Evolutionary conservation across 2,329 filamentous ascomycete genomes (phyloP).

Genomic region (Fusarium robinianum): DNA sequence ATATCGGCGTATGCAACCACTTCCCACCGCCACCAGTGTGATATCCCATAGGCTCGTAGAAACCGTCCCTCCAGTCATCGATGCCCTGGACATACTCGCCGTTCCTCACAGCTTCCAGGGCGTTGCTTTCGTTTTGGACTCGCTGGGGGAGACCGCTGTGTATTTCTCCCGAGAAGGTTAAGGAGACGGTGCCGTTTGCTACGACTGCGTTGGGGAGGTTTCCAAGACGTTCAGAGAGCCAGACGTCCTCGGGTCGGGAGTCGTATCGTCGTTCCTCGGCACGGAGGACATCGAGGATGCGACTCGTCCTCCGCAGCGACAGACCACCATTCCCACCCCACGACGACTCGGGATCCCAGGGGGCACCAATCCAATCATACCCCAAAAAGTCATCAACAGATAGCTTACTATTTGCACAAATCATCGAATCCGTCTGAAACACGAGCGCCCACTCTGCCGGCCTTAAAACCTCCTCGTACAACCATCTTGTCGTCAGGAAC

Average conservation of each 20-base stretch:
- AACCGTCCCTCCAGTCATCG: slow-evolving; percentile 56
- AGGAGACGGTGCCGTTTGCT: slow-evolving; percentile 55
- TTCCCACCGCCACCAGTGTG: slow-evolving; percentile 57
- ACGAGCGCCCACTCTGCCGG: slow-evolving; percentile 59
- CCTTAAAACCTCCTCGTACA: slow-evolving; percentile 55
- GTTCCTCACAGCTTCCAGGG: slow-evolving; percentile 36
- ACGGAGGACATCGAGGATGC: slow-evolving; percentile 56
- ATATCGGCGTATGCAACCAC: slow-evolving; percentile 51
- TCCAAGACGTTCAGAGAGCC: slow-evolving; percentile 58
- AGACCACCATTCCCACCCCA: slow-evolving; percentile 59
- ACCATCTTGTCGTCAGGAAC: slow-evolving; percentile 56
- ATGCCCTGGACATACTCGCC: slow-evolving; percentile 47
- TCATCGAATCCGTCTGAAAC: slow-evolving; percentile 60
- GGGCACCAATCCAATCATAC: slow-evolving; percentile 59
- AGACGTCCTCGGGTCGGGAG: slow-evolving; percentile 59
- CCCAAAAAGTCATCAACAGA: slow-evolving; percentile 55
- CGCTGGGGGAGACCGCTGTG: slow-evolving; percentile 40
- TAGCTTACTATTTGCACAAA: slow-evolving; percentile 56
- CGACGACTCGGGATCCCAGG: slow-evolving; percentile 48
- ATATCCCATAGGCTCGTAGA: slow-evolving; percentile 63
- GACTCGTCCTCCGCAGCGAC: slow-evolving; percentile 56
- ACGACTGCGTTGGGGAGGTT: slow-evolving; percentile 53
- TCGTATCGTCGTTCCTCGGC: slow-evolving; percentile 50
- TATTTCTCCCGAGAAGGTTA: slow-evolving; percentile 57
- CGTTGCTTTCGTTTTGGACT: slow-evolving; percentile 29